Conservation (phyloP, 2,329 filamentous ascomycete species). For the Pseudocercospora ulei region DNA sequence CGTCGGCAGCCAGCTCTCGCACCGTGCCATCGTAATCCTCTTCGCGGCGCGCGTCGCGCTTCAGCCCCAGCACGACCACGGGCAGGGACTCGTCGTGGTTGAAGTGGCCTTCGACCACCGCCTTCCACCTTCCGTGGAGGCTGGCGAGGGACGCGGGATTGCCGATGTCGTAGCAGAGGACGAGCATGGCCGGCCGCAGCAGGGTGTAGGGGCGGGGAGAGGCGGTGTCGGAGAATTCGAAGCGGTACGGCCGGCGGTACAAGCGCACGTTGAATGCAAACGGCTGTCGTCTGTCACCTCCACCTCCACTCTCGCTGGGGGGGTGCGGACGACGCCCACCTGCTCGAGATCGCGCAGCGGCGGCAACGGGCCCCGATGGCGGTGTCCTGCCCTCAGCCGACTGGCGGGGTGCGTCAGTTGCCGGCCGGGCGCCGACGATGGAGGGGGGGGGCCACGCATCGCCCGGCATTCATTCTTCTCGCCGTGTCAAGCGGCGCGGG, state of each 20-base stretch:
- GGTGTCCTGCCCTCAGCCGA: constrained; percentile 31
- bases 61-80: constrained; percentile 51
- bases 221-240: constrained; percentile 50
- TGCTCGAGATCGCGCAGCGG: constrained; percentile 44
- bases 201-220: constrained; percentile 50
- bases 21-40: constrained; percentile 34
- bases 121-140: constrained; percentile 40
- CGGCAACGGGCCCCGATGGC: constrained; percentile 33
- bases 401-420: constrained; percentile 14
- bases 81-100: constrained; percentile 46
- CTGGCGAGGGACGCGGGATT: constrained; percentile 44
- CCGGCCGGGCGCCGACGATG: background rate
- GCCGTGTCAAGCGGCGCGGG: constrained; percentile 16
- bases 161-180: constrained; percentile 52
- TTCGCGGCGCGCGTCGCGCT: constrained; percentile 48
- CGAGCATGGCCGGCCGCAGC: constrained; percentile 46
- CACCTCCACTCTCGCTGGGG: background rate
- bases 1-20: constrained; percentile 13
- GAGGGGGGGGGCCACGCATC: too few relatives aligned
- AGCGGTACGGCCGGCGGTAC: constrained; percentile 46
- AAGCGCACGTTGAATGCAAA: constrained; percentile 51
- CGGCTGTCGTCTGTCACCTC: constrained; percentile 40
- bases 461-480: too few relatives aligned
- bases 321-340: background rate
- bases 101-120: constrained; percentile 44